These are phyloP conservation scores for Ocimum tenuiflorum DNA, from an alignment of 257 asterid genomes.

Conservation along the genomic window DNA sequence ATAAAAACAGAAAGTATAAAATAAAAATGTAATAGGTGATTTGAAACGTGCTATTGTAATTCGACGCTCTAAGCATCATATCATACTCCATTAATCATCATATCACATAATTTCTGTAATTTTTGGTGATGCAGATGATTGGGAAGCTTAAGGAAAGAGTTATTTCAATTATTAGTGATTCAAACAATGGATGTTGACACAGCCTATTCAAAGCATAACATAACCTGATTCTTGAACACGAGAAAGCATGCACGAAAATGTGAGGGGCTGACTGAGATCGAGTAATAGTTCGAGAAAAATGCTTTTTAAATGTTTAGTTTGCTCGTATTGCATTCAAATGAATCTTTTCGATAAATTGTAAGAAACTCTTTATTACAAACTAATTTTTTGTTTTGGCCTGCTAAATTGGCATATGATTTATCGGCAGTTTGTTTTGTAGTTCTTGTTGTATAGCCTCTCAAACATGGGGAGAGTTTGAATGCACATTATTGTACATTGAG, in stretches of 20 bases:
- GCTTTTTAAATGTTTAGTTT: background rate
- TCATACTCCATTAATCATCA: background rate
- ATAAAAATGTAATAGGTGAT: no score
- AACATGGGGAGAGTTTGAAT: background rate
- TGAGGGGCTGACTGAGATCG: background rate
- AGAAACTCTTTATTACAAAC: no score
- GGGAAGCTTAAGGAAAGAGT: slow-evolving; percentile 52
- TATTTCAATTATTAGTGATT: slow-evolving; percentile 40
- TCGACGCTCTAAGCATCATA: no score
- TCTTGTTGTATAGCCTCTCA: slow-evolving; percentile 8
- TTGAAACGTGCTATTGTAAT: no score
- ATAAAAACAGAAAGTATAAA: no score
- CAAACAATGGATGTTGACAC: slow-evolving; percentile 26
- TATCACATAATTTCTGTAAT: background rate
- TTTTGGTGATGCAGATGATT: slow-evolving; percentile 40
- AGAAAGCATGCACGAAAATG: slow-evolving; percentile 1
- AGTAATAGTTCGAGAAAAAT: background rate
- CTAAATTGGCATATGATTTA: background rate
- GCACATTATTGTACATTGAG: background rate
- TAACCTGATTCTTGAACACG: background rate
- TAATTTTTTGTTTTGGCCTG: background rate
- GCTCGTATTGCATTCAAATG: no score
- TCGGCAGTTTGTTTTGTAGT: background rate
- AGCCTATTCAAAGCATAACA: slow-evolving; percentile 25
- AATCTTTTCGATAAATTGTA: no score